phyloP scores from a whole-genome alignment of 2,329 filamentous ascomycete genomes.

The Exophiala aquamarina region DNA sequence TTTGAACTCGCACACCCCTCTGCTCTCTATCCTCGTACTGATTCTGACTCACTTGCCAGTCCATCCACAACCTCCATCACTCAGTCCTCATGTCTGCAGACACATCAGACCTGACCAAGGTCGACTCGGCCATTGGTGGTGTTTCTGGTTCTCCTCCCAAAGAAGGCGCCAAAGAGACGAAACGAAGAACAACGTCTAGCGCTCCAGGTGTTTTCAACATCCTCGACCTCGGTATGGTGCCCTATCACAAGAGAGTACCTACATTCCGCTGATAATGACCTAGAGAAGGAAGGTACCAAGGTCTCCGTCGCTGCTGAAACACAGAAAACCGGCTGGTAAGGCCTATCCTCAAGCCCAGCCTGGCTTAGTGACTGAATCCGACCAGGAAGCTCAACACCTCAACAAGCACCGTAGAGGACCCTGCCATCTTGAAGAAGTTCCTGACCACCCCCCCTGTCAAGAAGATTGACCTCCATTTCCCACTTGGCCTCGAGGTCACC shows the following conservation, averaged over 20 bases:
- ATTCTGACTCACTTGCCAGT: too few relatives aligned
- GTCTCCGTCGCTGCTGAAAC: conserved; percentile 77
- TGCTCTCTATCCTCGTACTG: not conserved
- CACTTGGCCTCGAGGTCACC: conserved; percentile 80
- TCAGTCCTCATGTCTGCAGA: conserved; percentile 28
- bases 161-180: conserved; percentile 39
- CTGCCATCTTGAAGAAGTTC: conserved; percentile 75
- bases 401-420: conserved; percentile 74
- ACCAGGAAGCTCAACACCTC: conserved; percentile 92
- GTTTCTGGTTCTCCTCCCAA: conserved; percentile 68
- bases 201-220: conserved; percentile 76
- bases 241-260: not conserved
- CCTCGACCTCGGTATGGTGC: conserved; percentile 75
- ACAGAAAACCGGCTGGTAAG: conserved; percentile 85
- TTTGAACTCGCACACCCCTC: not conserved
- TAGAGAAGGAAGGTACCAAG: conserved; percentile 72
- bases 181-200: conserved; percentile 69
- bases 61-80: conserved; percentile 1
- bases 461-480: conserved; percentile 92
- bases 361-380: not conserved
- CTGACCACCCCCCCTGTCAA: conserved; percentile 82
- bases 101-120: conserved; percentile 58
- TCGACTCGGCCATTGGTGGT: conserved; percentile 88
- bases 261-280: conserved; percentile 6
- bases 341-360: conserved; percentile 11